Evolutionary conservation across 805 yeast genomes (phyloP).

Genomic region (Phaffomyces antillensis): DNA sequence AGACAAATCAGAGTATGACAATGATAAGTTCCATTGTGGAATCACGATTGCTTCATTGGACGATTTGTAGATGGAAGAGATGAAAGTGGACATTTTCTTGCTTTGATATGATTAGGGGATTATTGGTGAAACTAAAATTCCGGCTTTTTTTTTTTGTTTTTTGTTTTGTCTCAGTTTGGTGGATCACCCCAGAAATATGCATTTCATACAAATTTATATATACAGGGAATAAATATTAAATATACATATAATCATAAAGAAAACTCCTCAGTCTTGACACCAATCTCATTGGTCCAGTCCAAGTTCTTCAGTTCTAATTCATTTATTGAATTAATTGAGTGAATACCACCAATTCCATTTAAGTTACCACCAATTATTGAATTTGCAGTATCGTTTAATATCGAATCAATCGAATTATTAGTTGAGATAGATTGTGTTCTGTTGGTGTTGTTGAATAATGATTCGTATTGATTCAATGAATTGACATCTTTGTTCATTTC

Average conservation of each 20-base stretch:
- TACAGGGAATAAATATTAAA: not conserved
- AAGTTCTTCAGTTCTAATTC: conserved; percentile 2
- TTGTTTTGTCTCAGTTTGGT: not conserved
- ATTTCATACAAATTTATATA: not conserved
- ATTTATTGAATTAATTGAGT: too few relatives aligned
- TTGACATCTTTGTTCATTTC: too few relatives aligned
- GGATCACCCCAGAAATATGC: not conserved
- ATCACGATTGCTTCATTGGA: conserved; percentile 5
- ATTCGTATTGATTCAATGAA: conserved; percentile 2
- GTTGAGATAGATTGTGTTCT: conserved; percentile 5
- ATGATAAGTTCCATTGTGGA: conserved; percentile 6
- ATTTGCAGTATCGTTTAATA: not conserved
- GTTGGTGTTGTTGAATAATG: conserved; percentile 2
- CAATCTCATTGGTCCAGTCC: conserved; percentile 6
- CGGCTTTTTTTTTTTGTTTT: not conserved
- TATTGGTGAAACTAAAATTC: not conserved
- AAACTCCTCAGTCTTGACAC: conserved; percentile 7
- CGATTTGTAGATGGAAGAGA: conserved; percentile 3
- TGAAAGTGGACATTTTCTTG: conserved; percentile 4
- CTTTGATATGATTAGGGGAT: not conserved
- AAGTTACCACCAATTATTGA: too few relatives aligned
- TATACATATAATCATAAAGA: not conserved
- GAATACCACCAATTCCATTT: too few relatives aligned
- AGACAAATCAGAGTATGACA: conserved; percentile 38
- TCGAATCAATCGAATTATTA: conserved; percentile 5